These are phyloP conservation scores for Elaeis guineensis DNA, from an alignment of 176 grass and related monocot genomes.

Conservation along the genomic window DNA sequence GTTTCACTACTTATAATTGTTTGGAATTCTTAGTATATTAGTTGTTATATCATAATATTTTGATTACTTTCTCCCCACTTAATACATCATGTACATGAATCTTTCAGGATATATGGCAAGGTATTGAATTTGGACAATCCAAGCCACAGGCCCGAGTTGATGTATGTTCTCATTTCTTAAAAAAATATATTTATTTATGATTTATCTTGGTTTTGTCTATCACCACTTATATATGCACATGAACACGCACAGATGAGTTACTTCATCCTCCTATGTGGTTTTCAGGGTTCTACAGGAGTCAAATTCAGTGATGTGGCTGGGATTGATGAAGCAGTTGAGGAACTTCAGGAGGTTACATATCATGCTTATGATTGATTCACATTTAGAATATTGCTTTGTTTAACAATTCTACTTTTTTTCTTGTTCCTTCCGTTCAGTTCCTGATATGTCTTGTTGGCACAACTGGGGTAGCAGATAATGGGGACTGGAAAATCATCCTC, in stretches of 20 bases:
- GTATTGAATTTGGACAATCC: conserved; percentile 36
- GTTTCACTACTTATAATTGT: background rate
- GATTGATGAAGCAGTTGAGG: conserved; percentile 36
- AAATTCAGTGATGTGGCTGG: conserved; percentile 35
- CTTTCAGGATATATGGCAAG: conserved; percentile 36
- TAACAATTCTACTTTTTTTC: too few relatives aligned
- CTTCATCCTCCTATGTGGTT: background rate
- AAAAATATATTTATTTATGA: background rate
- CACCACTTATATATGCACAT: background rate
- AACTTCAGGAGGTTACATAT: conserved; percentile 25
- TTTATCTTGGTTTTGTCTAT: background rate
- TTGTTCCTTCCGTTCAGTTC: too few relatives aligned
- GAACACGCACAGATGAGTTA: too few relatives aligned
- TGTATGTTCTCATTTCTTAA: conserved; percentile 13
- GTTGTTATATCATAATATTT: too few relatives aligned
- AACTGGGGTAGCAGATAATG: too few relatives aligned
- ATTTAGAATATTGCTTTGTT: too few relatives aligned
- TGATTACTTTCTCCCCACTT: too few relatives aligned
- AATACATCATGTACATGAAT: background rate
- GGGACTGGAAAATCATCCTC: too few relatives aligned
- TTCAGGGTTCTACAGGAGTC: conserved; percentile 32
- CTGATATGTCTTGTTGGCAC: too few relatives aligned
- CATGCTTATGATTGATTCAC: background rate
- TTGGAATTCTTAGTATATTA: too few relatives aligned
- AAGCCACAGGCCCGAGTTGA: conserved; percentile 35